phyloP scores from a whole-genome alignment of 2,329 filamentous ascomycete species.

The Diaporthe velutina region DNA sequence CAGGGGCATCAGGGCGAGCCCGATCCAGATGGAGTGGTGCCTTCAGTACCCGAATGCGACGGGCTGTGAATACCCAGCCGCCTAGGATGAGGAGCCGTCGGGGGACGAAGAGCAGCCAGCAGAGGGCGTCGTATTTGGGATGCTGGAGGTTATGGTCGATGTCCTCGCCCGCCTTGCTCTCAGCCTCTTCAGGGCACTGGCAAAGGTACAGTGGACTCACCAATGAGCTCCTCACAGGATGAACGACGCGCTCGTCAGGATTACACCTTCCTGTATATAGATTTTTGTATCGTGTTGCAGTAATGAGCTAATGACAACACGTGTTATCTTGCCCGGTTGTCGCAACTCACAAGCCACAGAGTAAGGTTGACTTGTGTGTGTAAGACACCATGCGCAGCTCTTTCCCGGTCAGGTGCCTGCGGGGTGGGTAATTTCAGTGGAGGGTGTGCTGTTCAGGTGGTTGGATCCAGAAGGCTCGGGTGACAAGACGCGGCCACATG shows the following conservation, averaged over 20 bases:
- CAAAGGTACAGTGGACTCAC: not conserved
- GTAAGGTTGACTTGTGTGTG: not conserved
- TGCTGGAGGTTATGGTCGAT: not conserved
- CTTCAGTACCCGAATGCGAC: slow-evolving; percentile 68
- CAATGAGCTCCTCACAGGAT: not conserved
- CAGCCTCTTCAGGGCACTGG: not conserved
- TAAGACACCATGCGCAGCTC: not conserved
- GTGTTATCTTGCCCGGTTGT: not conserved
- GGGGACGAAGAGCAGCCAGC: not conserved
- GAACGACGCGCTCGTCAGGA: not conserved
- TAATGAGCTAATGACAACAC: not conserved
- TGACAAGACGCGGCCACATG: slow-evolving; percentile 15
- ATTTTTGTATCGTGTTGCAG: not conserved
- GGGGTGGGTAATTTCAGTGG: not conserved
- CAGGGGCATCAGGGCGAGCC: slow-evolving; percentile 72
- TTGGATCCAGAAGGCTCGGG: not conserved
- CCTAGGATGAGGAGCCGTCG: slow-evolving; percentile 32
- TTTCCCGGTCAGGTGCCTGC: not conserved
- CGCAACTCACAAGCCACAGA: not conserved
- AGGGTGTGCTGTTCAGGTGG: not conserved
- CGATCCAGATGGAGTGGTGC: slow-evolving; percentile 81
- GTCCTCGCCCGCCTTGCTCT: not conserved
- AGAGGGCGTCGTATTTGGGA: not conserved
- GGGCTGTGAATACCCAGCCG: slow-evolving; percentile 54
- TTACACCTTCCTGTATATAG: slow-evolving; percentile 31